Percentiles rank a stretch among this genome's conserved stretches.
Evolutionary conservation across 1,139 yeast species (phyloP).

Genomic region (Suhomyces bribrorum): DNA sequence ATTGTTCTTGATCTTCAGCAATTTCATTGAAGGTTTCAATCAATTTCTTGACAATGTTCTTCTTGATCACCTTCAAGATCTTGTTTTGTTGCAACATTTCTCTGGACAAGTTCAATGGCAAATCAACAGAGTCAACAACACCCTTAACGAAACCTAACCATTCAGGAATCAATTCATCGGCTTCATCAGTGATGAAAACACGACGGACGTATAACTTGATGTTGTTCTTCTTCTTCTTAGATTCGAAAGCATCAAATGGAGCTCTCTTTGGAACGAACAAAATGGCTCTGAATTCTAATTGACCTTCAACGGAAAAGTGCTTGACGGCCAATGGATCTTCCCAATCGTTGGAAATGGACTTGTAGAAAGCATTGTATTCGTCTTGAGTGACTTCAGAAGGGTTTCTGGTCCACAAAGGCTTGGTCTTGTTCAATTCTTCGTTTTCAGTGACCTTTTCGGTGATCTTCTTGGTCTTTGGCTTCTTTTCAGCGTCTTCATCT

Average conservation of each 20-base stretch:
- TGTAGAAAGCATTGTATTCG: constrained; percentile 99
- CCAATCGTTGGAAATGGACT: constrained; percentile 99
- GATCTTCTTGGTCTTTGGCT: constrained; percentile 72
- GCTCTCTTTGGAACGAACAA: constrained; percentile 99
- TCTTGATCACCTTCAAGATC: constrained; percentile 98
- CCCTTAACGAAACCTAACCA: constrained; percentile 98
- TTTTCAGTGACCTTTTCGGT: constrained; percentile 85
- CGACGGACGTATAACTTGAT: constrained; percentile 99
- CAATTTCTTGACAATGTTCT: constrained; percentile 98
- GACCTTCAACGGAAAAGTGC: constrained; percentile 99
- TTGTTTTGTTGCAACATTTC: constrained; percentile 99
- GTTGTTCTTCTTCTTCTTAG: constrained; percentile 98
- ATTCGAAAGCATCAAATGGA: constrained; percentile 96
- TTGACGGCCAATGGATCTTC: constrained; percentile 99
- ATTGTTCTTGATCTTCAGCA: constrained; percentile 98
- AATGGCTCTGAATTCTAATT: constrained; percentile 98
- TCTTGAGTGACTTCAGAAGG: constrained; percentile 98
- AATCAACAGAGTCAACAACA: constrained; percentile 99
- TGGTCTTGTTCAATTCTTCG: constrained; percentile 98
- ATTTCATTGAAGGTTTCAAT: constrained; percentile 99
- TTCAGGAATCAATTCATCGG: constrained; percentile 98
- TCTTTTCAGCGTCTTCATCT: constrained; percentile 65
- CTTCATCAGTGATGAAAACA: constrained; percentile 99
- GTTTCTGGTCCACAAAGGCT: constrained; percentile 99
- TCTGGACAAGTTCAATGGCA: constrained; percentile 99